Conservation (phyloP, 306 rosid species). For the Prunus kanzakura region DNA sequence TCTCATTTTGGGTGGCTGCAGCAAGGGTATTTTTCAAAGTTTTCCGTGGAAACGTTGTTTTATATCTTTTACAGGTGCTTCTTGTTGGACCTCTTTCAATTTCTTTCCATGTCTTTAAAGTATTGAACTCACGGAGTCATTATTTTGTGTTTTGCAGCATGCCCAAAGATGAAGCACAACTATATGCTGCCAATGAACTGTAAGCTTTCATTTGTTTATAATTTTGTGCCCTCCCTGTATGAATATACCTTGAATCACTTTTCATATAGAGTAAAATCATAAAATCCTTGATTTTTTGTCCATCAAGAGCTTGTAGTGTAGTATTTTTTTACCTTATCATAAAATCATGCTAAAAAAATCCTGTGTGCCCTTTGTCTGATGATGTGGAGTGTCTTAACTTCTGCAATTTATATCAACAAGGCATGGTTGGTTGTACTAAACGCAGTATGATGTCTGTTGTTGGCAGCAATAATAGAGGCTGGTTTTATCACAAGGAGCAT, state of each 20-base stretch:
- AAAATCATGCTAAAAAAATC: background rate
- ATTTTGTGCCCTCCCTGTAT: background rate
- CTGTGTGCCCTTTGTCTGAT: background rate
- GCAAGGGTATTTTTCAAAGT: constrained; percentile 76
- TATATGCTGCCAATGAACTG: constrained; percentile 88
- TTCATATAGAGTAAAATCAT: background rate
- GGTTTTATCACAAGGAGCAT: constrained; percentile 91
- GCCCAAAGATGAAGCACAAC: constrained; percentile 97
- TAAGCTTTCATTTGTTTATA: constrained; percentile 31
- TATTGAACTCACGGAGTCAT: background rate
- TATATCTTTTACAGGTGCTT: constrained; percentile 92
- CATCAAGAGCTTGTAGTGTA: background rate
- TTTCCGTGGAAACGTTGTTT: constrained; percentile 72
- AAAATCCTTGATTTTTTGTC: background rate
- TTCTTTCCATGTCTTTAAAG: background rate
- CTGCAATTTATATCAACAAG: constrained; percentile 12
- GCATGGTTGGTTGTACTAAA: constrained; percentile 18
- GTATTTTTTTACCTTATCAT: background rate
- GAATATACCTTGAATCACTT: background rate
- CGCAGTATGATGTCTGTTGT: background rate
- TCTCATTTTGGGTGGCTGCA: constrained; percentile 39
- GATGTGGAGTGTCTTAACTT: background rate
- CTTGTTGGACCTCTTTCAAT: constrained; percentile 10
- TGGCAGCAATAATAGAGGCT: constrained; percentile 67
- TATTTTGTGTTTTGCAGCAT: constrained; percentile 54